A percentile compares a stretch with the other conserved stretches of the same genome.
Evolutionary conservation across 2,329 filamentous ascomycete genomes (phyloP).

Genomic region (Monosporascus sp.): DNA sequence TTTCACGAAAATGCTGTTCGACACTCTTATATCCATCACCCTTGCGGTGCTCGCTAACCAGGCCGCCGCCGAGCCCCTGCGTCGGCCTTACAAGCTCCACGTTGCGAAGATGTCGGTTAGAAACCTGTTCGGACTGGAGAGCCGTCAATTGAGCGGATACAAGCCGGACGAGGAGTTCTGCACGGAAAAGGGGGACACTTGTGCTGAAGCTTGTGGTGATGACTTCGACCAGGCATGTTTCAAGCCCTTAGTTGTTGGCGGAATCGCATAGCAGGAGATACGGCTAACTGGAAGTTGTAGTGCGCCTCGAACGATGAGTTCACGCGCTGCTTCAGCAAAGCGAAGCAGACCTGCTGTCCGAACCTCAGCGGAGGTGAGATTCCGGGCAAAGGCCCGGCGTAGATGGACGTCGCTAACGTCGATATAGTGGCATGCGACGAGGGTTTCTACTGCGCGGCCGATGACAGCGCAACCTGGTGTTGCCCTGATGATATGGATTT

Average conservation of each 20-base stretch:
- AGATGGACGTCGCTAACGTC: slow-evolving; percentile 1
- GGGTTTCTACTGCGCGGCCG: slow-evolving; percentile 60
- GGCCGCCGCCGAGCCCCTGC: slow-evolving; percentile 17
- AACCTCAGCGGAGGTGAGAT: slow-evolving; percentile 52
- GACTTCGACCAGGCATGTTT: slow-evolving; percentile 20
- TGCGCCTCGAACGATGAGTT: slow-evolving; percentile 34
- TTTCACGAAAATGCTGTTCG: slow-evolving; percentile 18
- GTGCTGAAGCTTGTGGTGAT: slow-evolving; percentile 30
- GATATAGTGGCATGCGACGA: slow-evolving; percentile 53
- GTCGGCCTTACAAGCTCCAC: slow-evolving; percentile 19
- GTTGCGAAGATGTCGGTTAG: slow-evolving; percentile 23
- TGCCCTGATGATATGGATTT: slow-evolving; percentile 54
- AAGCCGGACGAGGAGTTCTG: slow-evolving; percentile 24
- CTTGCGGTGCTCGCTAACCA: slow-evolving; percentile 19
- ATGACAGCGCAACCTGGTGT: slow-evolving; percentile 52
- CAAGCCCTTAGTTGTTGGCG: not conserved
- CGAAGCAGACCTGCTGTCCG: slow-evolving; percentile 52
- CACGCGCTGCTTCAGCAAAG: slow-evolving; percentile 55
- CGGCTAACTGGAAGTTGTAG: not conserved
- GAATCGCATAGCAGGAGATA: not conserved
- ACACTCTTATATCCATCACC: slow-evolving; percentile 15
- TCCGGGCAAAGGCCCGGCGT: slow-evolving; percentile 1
- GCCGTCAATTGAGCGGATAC: slow-evolving; percentile 20
- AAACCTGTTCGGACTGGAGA: slow-evolving; percentile 19
- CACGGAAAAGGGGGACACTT: slow-evolving; percentile 18